A percentile compares a stretch with the other conserved stretches of the same genome.
Conservation (phyloP, 495 filamentous ascomycete species). For the Tetracladium marchalianum region DNA sequence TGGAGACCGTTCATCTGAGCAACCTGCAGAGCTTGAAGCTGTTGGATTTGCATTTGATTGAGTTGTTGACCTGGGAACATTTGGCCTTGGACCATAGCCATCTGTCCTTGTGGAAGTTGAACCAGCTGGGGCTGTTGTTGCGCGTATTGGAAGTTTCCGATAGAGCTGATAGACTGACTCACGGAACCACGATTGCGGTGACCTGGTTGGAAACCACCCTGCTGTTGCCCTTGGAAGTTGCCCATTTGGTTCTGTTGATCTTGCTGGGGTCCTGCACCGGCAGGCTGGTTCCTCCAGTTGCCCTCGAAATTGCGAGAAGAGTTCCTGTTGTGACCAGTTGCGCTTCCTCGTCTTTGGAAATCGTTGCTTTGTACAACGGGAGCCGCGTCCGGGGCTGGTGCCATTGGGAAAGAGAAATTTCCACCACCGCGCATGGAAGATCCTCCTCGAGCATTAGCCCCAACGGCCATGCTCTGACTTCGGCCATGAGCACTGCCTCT, state of each 20-base stretch:
- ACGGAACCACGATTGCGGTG: constrained; percentile 81
- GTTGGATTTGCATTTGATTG: constrained; percentile 79
- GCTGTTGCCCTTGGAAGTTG: constrained; percentile 54
- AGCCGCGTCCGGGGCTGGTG: constrained; percentile 19
- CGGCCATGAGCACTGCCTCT: constrained; percentile 45
- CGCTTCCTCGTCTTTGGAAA: constrained; percentile 59
- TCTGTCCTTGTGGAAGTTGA: constrained; percentile 73
- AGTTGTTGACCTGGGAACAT: constrained; percentile 79
- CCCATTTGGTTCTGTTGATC: constrained; percentile 35
- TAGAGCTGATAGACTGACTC: constrained; percentile 64
- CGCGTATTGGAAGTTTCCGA: constrained; percentile 85
- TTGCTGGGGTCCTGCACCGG: constrained; percentile 37
- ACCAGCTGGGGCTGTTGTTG: constrained; percentile 78
- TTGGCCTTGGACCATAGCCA: constrained; percentile 56
- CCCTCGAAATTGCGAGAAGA: constrained; percentile 90
- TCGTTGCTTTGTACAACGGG: constrained; percentile 32
- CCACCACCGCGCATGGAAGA: constrained; percentile 27
- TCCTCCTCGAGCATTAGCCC: constrained; percentile 36
- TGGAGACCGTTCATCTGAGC: constrained; percentile 72
- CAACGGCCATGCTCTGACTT: constrained; percentile 54
- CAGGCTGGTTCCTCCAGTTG: constrained; percentile 88
- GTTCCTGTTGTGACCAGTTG: constrained; percentile 60
- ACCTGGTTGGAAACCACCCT: constrained; percentile 74
- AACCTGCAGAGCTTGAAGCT: constrained; percentile 85
- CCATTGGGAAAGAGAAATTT: constrained; percentile 23